Evolutionary conservation across 208 protist species (phyloP), one percentile per base, ranked within the genome.

Genomic region (Acanthamoeba castellanii): DNA sequence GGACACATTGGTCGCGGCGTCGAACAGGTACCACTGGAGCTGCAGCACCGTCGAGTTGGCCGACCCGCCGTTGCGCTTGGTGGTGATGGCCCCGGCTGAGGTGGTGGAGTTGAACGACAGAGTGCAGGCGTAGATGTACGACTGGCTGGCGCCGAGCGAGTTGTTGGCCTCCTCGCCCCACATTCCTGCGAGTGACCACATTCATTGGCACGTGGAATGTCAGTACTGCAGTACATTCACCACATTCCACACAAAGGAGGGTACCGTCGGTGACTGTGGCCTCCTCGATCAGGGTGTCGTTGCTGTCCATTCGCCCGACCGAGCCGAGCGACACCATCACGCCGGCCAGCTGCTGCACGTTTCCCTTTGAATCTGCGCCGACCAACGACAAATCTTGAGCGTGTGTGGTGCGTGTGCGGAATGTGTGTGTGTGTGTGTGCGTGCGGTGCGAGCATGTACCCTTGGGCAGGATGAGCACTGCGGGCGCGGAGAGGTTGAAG

Each of bases 401-500:
- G 37, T 42, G 37, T 42, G 37, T 3, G 37, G 55, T 13, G 16
- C 55, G 55, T 25, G 11, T 22, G 20, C 16, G 20, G 16, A 61
- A 61, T 13, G 16, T 61, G 55, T 1, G 55, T 5, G 55, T 13
- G 16, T 7, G 16, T 20, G 52, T 20, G 52, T 20, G 52, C 7
- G 55, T 13, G 20, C 16, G 55, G 20, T 13, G 20, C 16, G 16
- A 61, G 55, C 16, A 5, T 13, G 0, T 25, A 72, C 66, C 66
- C 30, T 72, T 72, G 66, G 66, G 66, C 8, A 72, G 66, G 66
- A 72, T 72, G 30, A 72, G 66, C 66, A 72, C 66, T 1, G 66
- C 66, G 66, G 66, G 66, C 14, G 66, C 66, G 20, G 66, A 72
- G 20, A 72, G 66, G 66, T 72, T 72, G 66, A 72, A 72, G 30